Percentiles rank a stretch among this genome's conserved stretches.
Evolutionary conservation across 495 filamentous ascomycete species (phyloP).

Genomic region (Ramalina intermedia): DNA sequence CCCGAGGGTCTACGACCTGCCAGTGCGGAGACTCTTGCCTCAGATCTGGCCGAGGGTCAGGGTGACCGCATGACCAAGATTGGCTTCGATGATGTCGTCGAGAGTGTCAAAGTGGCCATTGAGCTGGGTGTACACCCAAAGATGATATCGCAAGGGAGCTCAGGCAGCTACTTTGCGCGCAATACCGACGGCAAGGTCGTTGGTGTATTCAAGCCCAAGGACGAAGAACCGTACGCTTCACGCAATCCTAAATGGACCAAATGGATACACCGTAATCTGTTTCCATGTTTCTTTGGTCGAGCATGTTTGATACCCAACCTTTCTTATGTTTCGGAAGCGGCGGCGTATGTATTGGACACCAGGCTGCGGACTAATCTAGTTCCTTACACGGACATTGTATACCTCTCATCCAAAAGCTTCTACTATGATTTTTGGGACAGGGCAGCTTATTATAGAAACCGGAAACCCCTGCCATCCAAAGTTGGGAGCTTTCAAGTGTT

Average conservation of each 20-base stretch:
- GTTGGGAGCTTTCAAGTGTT: conserved; percentile 96
- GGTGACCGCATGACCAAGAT: conserved; percentile 50
- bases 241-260: conserved; percentile 93
- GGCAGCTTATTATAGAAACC: conserved; percentile 70
- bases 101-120: conserved; percentile 80
- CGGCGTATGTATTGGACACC: conserved; percentile 85
- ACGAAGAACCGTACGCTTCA: conserved; percentile 92
- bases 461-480: conserved; percentile 80
- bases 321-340: conserved; percentile 97
- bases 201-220: conserved; percentile 97
- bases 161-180: conserved; percentile 92
- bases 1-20: conserved; percentile 70
- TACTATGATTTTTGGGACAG: conserved; percentile 97
- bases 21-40: conserved; percentile 57
- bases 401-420: conserved; percentile 90
- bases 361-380: conserved; percentile 84
- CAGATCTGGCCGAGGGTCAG: conserved; percentile 34
- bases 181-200: conserved; percentile 86
- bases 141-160: conserved; percentile 93
- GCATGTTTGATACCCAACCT: conserved; percentile 96
- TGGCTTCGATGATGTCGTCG: conserved; percentile 79
- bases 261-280: conserved; percentile 87
- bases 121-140: conserved; percentile 83
- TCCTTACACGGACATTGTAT: conserved; percentile 90
- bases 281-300: conserved; percentile 92